phyloP scores from a whole-genome alignment of 2,329 filamentous ascomycete species.

The Ceratocystis harringtonii region DNA sequence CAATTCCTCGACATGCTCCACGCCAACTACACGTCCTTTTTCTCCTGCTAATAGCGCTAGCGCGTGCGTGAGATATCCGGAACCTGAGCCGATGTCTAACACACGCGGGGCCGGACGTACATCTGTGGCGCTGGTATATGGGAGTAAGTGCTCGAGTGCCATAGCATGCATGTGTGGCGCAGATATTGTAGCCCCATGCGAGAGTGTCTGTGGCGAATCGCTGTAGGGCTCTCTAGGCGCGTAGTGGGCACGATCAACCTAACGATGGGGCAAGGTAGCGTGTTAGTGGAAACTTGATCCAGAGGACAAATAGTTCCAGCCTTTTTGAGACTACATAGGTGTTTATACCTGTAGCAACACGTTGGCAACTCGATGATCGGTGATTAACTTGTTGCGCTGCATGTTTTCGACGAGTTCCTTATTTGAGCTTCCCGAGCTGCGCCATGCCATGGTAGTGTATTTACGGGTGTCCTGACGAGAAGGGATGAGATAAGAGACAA shows the following conservation, averaged over 20 bases:
- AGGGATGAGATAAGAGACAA: too few species aligned
- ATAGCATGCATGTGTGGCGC: constrained; percentile 48
- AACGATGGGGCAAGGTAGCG: constrained; percentile 11
- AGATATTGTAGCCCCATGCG: constrained; percentile 40
- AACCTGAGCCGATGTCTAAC: constrained; percentile 61
- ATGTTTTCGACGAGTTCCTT: constrained; percentile 65
- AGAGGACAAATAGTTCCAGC: background rate
- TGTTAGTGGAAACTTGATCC: background rate
- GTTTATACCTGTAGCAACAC: constrained; percentile 29
- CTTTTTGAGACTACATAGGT: background rate
- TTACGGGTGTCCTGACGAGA: too few species aligned
- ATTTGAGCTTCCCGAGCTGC: constrained; percentile 63
- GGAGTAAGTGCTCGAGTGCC: constrained; percentile 36
- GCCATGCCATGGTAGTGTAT: constrained; percentile 64
- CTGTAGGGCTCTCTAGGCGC: constrained; percentile 54
- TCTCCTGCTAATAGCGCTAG: constrained; percentile 60
- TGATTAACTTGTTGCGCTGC: constrained; percentile 55
- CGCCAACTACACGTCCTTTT: constrained; percentile 58
- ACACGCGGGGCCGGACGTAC: constrained; percentile 29
- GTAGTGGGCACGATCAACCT: constrained; percentile 85
- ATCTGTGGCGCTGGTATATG: constrained; percentile 17
- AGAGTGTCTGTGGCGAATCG: constrained; percentile 41
- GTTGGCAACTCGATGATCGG: constrained; percentile 52
- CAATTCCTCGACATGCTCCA: constrained; percentile 58
- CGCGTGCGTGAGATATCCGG: constrained; percentile 76